phyloP scores from a whole-genome alignment of 257 asterid species.

The Plectranthus barbatus region DNA sequence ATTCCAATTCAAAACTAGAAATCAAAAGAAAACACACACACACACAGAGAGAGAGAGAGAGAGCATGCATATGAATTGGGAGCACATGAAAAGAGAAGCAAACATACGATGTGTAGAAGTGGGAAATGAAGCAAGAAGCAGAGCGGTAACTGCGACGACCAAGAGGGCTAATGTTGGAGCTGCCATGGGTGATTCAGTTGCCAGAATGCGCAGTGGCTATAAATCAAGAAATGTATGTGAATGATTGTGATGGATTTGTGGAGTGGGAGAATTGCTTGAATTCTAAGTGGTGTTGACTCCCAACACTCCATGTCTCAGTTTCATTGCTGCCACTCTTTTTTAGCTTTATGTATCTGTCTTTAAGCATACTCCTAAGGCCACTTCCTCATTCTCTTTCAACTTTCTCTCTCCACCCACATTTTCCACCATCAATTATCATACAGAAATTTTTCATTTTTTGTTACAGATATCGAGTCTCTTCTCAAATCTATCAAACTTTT shows the following conservation, averaged over 20 bases:
- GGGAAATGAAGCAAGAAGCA: not conserved
- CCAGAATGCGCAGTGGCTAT: not conserved
- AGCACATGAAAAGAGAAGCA: not conserved
- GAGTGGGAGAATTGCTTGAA: not conserved
- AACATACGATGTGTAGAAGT: slow-evolving; percentile 21
- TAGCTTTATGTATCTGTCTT: slow-evolving; percentile 16
- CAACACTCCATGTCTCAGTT: slow-evolving; percentile 7
- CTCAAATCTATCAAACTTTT: no score
- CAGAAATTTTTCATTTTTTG: no score
- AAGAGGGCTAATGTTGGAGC: slow-evolving; percentile 21
- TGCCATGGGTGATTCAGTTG: slow-evolving; percentile 16
- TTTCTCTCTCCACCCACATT: no score
- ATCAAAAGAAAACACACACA: no score
- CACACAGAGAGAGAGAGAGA: not conserved
- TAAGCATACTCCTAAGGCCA: slow-evolving; percentile 4
- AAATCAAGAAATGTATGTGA: no score
- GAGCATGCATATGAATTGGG: not conserved
- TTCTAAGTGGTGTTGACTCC: not conserved
- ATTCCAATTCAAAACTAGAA: not conserved
- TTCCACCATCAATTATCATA: no score
- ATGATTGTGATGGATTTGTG: not conserved
- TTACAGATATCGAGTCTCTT: no score
- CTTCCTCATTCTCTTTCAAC: not conserved
- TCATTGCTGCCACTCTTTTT: not conserved
- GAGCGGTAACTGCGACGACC: slow-evolving; percentile 10